Conservation (phyloP, 371 early-diverging fungal genomes). For the Circinella minor region DNA sequence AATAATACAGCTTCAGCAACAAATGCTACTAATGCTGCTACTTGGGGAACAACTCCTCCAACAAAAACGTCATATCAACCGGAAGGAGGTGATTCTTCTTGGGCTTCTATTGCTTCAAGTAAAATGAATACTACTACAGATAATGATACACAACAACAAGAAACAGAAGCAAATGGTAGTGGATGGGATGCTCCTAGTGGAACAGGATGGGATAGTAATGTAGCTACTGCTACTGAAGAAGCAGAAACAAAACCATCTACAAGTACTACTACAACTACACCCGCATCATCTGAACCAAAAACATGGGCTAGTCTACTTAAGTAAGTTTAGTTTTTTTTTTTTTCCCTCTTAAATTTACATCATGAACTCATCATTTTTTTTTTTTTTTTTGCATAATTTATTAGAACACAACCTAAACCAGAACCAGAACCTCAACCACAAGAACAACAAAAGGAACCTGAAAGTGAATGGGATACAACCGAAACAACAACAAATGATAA, state of each 20-base stretch:
- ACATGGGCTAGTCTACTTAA: conserved; percentile 80
- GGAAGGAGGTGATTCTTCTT: conserved; percentile 31
- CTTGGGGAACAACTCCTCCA: conserved; percentile 21
- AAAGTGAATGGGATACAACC: conserved; percentile 21
- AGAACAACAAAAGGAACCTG: conserved; percentile 18
- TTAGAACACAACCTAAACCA: conserved; percentile 48
- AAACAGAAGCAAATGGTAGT: conserved; percentile 11
- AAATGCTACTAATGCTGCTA: conserved; percentile 9
- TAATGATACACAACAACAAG: conserved; percentile 11
- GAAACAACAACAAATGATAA: background rate
- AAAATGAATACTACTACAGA: conserved; percentile 15
- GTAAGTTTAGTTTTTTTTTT: conserved; percentile 41
- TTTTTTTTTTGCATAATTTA: background rate
- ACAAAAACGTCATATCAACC: conserved; percentile 11
- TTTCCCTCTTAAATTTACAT: background rate
- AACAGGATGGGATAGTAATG: conserved; percentile 7
- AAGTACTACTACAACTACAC: conserved; percentile 7
- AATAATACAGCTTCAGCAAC: background rate
- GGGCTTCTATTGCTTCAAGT: conserved; percentile 29
- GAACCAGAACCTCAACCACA: conserved; percentile 37
- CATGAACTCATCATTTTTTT: background rate
- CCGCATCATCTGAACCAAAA: conserved; percentile 45
- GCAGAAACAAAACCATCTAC: conserved; percentile 6
- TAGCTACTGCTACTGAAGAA: conserved; percentile 11
- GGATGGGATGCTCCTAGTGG: conserved; percentile 25